Conservation (phyloP, 805 yeast genomes). For the Monosporozyma aerobia region DNA sequence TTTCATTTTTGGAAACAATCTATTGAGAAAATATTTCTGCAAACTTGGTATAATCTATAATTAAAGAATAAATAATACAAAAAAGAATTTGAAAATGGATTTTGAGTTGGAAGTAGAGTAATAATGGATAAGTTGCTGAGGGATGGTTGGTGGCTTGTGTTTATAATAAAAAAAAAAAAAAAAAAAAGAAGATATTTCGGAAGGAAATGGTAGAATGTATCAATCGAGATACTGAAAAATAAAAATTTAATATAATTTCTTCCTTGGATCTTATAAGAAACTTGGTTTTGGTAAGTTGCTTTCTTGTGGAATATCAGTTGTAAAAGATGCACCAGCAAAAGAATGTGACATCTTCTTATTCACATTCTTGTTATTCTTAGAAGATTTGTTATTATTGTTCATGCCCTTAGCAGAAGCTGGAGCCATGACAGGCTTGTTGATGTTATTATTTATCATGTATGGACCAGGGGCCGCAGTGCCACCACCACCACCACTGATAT, state of each 20-base stretch:
- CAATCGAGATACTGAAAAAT: not conserved
- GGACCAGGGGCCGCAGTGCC: not conserved
- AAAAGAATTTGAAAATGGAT: not conserved
- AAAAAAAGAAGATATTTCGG: not conserved
- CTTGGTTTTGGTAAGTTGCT: constrained; percentile 30
- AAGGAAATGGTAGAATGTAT: not conserved
- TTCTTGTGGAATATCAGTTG: constrained; percentile 26
- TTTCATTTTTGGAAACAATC: not conserved
- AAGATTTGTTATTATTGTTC: not conserved
- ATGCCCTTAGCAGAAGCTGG: not conserved
- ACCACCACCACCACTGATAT: not conserved
- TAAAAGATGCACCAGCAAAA: constrained; percentile 31
- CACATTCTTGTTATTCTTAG: not conserved
- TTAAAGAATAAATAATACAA: not conserved
- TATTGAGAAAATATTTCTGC: not conserved
- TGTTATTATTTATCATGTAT: not conserved
- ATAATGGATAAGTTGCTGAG: not conserved
- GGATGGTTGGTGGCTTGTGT: not conserved
- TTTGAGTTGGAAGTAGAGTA: not conserved
- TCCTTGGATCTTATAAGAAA: constrained; percentile 7
- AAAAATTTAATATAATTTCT: not conserved
- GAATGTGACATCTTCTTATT: constrained; percentile 6
- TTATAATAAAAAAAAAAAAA: not conserved
- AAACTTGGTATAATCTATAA: not conserved
- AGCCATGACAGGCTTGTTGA: not conserved